Evolutionary conservation across 202 grass and related monocot species (phyloP).

Genomic region (Setaria viridis): DNA sequence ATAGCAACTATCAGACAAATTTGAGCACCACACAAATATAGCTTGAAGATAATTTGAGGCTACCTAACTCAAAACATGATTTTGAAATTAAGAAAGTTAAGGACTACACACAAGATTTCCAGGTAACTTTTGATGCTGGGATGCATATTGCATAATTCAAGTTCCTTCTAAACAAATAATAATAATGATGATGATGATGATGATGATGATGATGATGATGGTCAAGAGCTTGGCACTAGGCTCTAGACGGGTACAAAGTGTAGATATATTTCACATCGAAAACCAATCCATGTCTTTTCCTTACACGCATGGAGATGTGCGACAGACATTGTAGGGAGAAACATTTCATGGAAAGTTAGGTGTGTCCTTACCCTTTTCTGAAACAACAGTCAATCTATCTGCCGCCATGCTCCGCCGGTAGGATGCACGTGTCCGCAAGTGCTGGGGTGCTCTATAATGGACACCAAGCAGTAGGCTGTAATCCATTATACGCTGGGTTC

Average conservation of each 20-base stretch:
- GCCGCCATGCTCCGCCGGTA: conserved; percentile 52
- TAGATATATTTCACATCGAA: background rate
- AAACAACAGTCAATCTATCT: conserved; percentile 74
- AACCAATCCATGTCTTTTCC: background rate
- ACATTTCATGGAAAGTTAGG: background rate
- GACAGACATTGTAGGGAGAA: background rate
- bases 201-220: too few species aligned
- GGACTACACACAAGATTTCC: background rate
- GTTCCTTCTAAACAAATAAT: background rate
- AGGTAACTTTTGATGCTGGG: background rate
- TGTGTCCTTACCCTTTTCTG: conserved; percentile 69
- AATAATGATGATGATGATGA: too few species aligned
- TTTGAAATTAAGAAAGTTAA: conserved; percentile 3
- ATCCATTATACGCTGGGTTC: conserved; percentile 90
- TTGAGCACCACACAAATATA: background rate
- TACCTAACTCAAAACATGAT: conserved; percentile 6
- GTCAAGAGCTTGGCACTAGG: background rate
- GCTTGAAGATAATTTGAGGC: conserved; percentile 4
- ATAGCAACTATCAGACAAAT: background rate
- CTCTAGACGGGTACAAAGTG: background rate
- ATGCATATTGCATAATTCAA: background rate
- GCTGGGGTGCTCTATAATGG: conserved; percentile 89
- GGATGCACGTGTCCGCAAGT: conserved; percentile 59
- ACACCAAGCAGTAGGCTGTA: conserved; percentile 95
- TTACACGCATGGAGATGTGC: conserved; percentile 2